Conservation (phyloP, 352 stramenopile genomes). For the Bremia lactucae region DNA sequence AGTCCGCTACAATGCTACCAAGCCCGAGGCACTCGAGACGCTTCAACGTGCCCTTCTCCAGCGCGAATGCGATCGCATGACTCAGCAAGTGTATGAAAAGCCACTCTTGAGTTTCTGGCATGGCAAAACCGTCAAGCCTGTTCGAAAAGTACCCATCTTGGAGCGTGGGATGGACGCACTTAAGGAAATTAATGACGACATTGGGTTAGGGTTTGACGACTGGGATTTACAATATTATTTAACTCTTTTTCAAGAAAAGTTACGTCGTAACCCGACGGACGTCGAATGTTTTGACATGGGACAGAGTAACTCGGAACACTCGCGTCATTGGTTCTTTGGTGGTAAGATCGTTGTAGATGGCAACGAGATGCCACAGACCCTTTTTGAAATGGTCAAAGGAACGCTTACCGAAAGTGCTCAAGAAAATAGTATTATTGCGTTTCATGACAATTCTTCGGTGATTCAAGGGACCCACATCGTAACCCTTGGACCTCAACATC, state of each 20-base stretch:
- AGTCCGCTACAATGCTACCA: constrained; percentile 41
- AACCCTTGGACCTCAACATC: constrained; percentile 59
- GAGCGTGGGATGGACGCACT: constrained; percentile 88
- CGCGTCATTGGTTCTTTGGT: constrained; percentile 98
- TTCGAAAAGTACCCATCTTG: constrained; percentile 92
- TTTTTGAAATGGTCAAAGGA: constrained; percentile 99
- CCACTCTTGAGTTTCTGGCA: constrained; percentile 89
- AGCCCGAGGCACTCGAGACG: constrained; percentile 30
- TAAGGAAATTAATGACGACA: constrained; percentile 91
- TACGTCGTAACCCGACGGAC: constrained; percentile 95
- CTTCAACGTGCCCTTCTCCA: constrained; percentile 54
- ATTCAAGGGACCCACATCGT: constrained; percentile 90
- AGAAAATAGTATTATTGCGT: constrained; percentile 97
- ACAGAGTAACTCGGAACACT: constrained; percentile 98
- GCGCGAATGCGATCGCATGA: constrained; percentile 93
- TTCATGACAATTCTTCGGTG: constrained; percentile 98
- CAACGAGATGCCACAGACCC: constrained; percentile 90
- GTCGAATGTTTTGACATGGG: constrained; percentile 99
- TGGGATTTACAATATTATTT: constrained; percentile 99
- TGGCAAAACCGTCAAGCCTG: constrained; percentile 64
- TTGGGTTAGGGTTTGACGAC: constrained; percentile 97
- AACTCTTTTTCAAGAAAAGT: constrained; percentile 94
- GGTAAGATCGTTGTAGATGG: constrained; percentile 98
- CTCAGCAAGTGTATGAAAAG: constrained; percentile 90
- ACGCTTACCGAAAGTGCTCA: constrained; percentile 87